Conservation (phyloP, 2,329 filamentous ascomycete genomes). For the Fusarium abutilonis region DNA sequence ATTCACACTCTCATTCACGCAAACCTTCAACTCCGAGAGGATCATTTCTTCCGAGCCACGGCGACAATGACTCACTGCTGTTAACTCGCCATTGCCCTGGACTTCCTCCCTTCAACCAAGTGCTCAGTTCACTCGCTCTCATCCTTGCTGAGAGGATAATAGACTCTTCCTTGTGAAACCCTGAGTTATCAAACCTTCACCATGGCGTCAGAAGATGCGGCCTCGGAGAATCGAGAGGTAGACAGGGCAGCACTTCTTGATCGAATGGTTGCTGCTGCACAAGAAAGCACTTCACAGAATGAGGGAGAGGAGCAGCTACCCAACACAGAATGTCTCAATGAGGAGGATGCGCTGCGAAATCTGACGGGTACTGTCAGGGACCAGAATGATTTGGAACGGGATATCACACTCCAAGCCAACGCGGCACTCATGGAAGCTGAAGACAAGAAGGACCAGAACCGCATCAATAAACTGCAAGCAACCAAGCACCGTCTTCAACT, state of each 20-base stretch:
- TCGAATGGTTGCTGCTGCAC: constrained; percentile 48
- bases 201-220: constrained; percentile 45
- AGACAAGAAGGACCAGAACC: constrained; percentile 69
- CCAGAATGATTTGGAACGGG: constrained; percentile 89
- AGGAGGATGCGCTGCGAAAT: constrained; percentile 68
- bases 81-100: neutral
- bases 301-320: constrained; percentile 13
- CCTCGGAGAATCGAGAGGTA: constrained; percentile 34
- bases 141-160: neutral
- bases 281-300: constrained; percentile 36
- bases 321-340: constrained; percentile 56
- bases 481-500: constrained; percentile 68
- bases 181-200: neutral
- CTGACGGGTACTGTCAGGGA: constrained; percentile 78
- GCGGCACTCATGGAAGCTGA: constrained; percentile 68
- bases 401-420: constrained; percentile 75
- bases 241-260: constrained; percentile 43
- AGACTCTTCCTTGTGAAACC: neutral
- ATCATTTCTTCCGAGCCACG: neutral
- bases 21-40: constrained; percentile 1
- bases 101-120: neutral
- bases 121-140: neutral
- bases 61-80: neutral
- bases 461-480: constrained; percentile 67
- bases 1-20: constrained; percentile 14